A percentile compares a stretch with the other conserved stretches of the same genome.
Evolutionary conservation across 169 alveolate species (phyloP).

Genomic region (Theileria orientalis): DNA sequence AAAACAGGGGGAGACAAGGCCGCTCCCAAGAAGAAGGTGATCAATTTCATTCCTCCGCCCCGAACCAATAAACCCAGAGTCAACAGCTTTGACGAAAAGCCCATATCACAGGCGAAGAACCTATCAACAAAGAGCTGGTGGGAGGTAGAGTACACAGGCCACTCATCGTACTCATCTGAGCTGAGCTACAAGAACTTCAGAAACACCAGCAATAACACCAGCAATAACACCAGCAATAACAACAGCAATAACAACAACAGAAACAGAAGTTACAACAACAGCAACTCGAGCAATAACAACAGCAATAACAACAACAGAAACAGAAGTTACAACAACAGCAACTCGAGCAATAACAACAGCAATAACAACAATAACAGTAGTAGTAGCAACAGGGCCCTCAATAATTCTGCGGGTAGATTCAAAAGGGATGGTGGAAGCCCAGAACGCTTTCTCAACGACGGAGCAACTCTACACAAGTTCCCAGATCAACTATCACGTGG

Average conservation of each 20-base stretch:
- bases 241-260: not conserved
- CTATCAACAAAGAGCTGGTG: conserved; percentile 38
- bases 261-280: not conserved
- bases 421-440: too few relatives aligned
- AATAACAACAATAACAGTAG: not conserved
- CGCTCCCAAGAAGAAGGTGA: not conserved
- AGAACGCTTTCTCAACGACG: too few relatives aligned
- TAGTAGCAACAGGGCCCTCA: too few relatives aligned
- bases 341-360: not conserved
- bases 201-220: too few relatives aligned
- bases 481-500: too few relatives aligned
- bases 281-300: too few relatives aligned
- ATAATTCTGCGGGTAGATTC: too few relatives aligned
- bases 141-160: conserved; percentile 16
- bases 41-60: too few relatives aligned
- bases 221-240: too few relatives aligned
- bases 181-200: not conserved
- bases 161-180: not conserved
- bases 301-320: not conserved
- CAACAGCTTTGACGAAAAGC: conserved; percentile 16
- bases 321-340: too few relatives aligned
- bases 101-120: conserved; percentile 11
- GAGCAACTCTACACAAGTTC: too few relatives aligned
- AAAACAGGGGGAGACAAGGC: not conserved
- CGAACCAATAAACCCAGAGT: too few relatives aligned